Conservation (phyloP, 495 filamentous ascomycete species). For the Amniculicola lignicola region DNA sequence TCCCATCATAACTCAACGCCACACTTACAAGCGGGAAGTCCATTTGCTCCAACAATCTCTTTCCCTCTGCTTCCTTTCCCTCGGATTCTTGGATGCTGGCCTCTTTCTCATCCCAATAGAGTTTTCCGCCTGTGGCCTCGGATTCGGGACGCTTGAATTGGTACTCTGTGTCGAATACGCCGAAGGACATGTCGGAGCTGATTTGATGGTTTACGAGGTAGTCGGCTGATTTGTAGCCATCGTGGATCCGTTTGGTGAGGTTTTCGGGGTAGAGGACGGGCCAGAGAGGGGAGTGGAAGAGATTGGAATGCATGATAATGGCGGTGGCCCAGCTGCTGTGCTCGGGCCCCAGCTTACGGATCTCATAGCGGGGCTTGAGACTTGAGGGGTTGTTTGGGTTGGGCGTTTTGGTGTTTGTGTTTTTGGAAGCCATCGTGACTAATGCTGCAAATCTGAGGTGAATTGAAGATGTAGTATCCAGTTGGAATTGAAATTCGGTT, state of each 20-base stretch:
- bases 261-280: slow-evolving; percentile 34
- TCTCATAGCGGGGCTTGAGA: slow-evolving; percentile 38
- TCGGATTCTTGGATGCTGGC: neutral
- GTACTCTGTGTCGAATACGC: slow-evolving; percentile 50
- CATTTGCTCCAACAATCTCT: slow-evolving; percentile 49
- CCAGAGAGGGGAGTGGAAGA: slow-evolving; percentile 43
- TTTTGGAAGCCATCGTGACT: too few species aligned
- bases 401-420: slow-evolving; percentile 17
- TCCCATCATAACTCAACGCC: slow-evolving; percentile 43
- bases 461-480: too few species aligned
- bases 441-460: too few species aligned
- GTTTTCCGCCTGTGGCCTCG: slow-evolving; percentile 39
- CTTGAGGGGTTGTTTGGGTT: slow-evolving; percentile 28
- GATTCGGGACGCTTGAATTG: slow-evolving; percentile 45
- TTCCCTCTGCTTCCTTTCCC: slow-evolving; percentile 38
- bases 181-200: slow-evolving; percentile 44
- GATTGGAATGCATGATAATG: slow-evolving; percentile 43
- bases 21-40: slow-evolving; percentile 48
- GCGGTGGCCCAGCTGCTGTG: slow-evolving; percentile 43
- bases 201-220: slow-evolving; percentile 41
- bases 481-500: too few species aligned
- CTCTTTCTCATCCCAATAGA: slow-evolving; percentile 44
- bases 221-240: slow-evolving; percentile 3
- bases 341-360: slow-evolving; percentile 41
- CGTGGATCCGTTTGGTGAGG: slow-evolving; percentile 32